Evolutionary conservation across 2,329 filamentous ascomycete species (phyloP).

Genomic region (Pezicula radicicola): DNA sequence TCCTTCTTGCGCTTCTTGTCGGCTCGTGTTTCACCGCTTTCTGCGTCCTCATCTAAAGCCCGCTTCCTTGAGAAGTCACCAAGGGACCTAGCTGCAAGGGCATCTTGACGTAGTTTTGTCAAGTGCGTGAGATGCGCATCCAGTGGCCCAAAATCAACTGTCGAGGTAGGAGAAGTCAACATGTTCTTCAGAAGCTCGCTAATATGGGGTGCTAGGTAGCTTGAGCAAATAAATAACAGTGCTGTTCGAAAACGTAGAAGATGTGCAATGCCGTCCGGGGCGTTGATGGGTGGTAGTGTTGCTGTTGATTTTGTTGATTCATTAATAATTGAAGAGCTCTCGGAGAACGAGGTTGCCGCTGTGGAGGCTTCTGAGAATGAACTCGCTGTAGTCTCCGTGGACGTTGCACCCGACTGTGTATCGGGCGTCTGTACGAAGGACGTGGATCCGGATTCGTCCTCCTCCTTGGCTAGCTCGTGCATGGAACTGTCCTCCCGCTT

Average conservation of each 20-base stretch:
- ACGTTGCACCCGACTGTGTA: slow-evolving; percentile 25
- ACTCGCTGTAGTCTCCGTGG: slow-evolving; percentile 30
- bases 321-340: slow-evolving; percentile 12
- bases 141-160: slow-evolving; percentile 66
- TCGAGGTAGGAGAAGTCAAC: slow-evolving; percentile 30
- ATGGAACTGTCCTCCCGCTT: slow-evolving; percentile 50
- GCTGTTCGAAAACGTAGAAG: slow-evolving; percentile 46
- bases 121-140: slow-evolving; percentile 67
- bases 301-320: slow-evolving; percentile 17
- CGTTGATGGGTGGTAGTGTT: slow-evolving; percentile 14
- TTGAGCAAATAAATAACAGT: slow-evolving; percentile 45
- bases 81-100: slow-evolving; percentile 62
- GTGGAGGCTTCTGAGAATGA: slow-evolving; percentile 36
- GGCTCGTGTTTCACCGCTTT: slow-evolving; percentile 55
- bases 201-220: slow-evolving; percentile 40
- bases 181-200: slow-evolving; percentile 33
- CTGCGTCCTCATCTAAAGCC: slow-evolving; percentile 59
- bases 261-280: slow-evolving; percentile 33
- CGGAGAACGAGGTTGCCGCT: slow-evolving; percentile 31
- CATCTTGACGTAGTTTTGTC: slow-evolving; percentile 66
- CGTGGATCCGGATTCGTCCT: slow-evolving; percentile 10
- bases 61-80: slow-evolving; percentile 72
- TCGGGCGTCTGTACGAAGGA: slow-evolving; percentile 29
- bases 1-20: slow-evolving; percentile 85
- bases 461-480: slow-evolving; percentile 25